phyloP scores from a whole-genome alignment of 75 land plant genomes.

The Azolla pinnata region DNA sequence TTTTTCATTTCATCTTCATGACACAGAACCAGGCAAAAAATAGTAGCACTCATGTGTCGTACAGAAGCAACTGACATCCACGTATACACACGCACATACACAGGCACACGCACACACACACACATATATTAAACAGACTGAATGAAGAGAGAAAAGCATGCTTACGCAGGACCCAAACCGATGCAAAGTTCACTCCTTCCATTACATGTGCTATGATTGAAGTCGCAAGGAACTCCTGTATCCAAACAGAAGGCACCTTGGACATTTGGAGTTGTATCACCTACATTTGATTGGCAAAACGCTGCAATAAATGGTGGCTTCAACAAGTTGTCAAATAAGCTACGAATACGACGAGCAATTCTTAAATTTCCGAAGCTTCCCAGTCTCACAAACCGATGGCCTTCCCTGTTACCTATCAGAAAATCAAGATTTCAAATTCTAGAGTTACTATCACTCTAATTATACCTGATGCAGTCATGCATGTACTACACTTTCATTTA shows the following conservation, averaged over 20 bases:
- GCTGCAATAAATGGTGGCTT: conserved; percentile 75
- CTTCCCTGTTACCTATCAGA: neutral
- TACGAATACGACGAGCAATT: conserved; percentile 49
- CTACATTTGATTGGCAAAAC: conserved; percentile 95
- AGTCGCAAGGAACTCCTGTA: conserved; percentile 87
- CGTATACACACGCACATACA: no score
- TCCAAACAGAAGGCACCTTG: conserved; percentile 86
- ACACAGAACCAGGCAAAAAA: neutral
- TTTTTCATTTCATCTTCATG: neutral
- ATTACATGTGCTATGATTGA: conserved; percentile 97
- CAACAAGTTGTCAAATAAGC: conserved; percentile 18
- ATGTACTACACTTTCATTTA: no score
- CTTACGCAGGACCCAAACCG: conserved; percentile 96
- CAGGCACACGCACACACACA: no score
- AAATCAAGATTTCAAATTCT: no score
- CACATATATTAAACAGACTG: neutral
- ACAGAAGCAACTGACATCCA: no score
- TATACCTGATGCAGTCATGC: no score
- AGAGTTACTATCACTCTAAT: no score
- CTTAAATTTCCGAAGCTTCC: conserved; percentile 34
- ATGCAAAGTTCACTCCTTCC: conserved; percentile 91
- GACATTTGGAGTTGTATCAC: conserved; percentile 93
- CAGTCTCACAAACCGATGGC: neutral
- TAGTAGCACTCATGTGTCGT: no score
- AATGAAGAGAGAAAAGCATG: neutral